phyloP scores from a whole-genome alignment of 805 yeast species.

The Starmerella bombi region DNA sequence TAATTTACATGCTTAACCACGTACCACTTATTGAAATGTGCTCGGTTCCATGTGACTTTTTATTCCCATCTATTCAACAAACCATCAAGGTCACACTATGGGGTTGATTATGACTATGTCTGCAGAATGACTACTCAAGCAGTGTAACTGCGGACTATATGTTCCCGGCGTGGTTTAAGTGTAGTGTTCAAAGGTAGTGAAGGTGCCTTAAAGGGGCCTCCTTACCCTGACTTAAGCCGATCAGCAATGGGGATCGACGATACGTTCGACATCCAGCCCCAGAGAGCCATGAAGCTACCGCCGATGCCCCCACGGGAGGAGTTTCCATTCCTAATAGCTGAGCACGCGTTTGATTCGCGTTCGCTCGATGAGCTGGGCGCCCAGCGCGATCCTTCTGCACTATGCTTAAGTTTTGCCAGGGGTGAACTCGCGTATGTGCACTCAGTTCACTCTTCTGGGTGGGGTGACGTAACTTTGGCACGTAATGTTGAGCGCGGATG shows the following conservation, averaged over 20 bases:
- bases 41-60: too few species aligned
- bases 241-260: conserved; percentile 6
- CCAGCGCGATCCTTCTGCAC: conserved; percentile 25
- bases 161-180: too few species aligned
- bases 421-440: conserved; percentile 30
- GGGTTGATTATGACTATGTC: too few species aligned
- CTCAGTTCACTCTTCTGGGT: conserved; percentile 31
- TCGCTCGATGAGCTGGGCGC: conserved; percentile 18
- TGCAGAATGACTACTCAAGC: too few species aligned
- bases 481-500: conserved; percentile 31
- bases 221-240: background rate
- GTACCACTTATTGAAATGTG: too few species aligned
- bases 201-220: background rate
- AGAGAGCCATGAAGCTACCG: background rate
- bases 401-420: conserved; percentile 27
- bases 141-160: too few species aligned
- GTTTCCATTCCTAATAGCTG: conserved; percentile 27
- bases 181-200: too few species aligned
- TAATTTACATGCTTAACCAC: too few species aligned
- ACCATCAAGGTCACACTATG: too few species aligned
- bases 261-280: conserved; percentile 10
- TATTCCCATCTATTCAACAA: too few species aligned
- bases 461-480: conserved; percentile 33
- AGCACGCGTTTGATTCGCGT: conserved; percentile 26
- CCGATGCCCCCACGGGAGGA: conserved; percentile 12